Conservation (phyloP, 2,329 filamentous ascomycete species). For the Calonectria fujianensis region DNA sequence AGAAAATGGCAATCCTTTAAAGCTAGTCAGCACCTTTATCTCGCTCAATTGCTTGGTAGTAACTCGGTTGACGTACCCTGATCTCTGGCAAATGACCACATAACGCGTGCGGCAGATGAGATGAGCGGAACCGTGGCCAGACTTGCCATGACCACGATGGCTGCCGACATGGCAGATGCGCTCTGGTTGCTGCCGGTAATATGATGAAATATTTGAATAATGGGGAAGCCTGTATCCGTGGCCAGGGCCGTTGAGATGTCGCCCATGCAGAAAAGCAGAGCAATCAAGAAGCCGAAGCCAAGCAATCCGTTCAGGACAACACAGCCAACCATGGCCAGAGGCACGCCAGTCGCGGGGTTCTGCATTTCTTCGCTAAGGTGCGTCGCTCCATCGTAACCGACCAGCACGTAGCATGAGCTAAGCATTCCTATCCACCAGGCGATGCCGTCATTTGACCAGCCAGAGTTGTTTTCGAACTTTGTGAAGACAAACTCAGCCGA, state of each 20-base stretch:
- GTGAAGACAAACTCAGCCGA: slow-evolving; percentile 43
- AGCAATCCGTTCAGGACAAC: slow-evolving; percentile 42
- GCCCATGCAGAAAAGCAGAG: slow-evolving; percentile 45
- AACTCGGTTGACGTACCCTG: slow-evolving; percentile 24
- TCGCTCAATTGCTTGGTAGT: not conserved
- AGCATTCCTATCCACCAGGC: slow-evolving; percentile 49
- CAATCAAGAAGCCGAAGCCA: slow-evolving; percentile 41
- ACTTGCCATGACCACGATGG: slow-evolving; percentile 38
- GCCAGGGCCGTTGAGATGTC: slow-evolving; percentile 34
- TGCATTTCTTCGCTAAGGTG: slow-evolving; percentile 50
- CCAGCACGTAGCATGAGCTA: slow-evolving; percentile 46
- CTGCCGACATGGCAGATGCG: slow-evolving; percentile 26
- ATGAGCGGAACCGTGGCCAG: slow-evolving; percentile 44
- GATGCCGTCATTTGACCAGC: slow-evolving; percentile 41
- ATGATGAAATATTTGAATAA: slow-evolving; percentile 44
- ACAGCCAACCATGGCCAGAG: slow-evolving; percentile 41
- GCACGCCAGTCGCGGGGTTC: slow-evolving; percentile 41
- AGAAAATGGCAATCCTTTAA: slow-evolving; percentile 44
- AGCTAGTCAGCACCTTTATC: not conserved
- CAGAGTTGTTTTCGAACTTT: slow-evolving; percentile 45
- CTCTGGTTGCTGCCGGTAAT: slow-evolving; percentile 35
- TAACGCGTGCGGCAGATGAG: slow-evolving; percentile 42
- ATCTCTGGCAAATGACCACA: slow-evolving; percentile 50
- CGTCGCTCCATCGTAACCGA: slow-evolving; percentile 46
- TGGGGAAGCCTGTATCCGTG: slow-evolving; percentile 43